Percentiles rank a stretch among this genome's conserved stretches.
These are phyloP conservation scores for Mycena maculata DNA, from an alignment of 768 basidiomycete genomes.

Conservation along the genomic window DNA sequence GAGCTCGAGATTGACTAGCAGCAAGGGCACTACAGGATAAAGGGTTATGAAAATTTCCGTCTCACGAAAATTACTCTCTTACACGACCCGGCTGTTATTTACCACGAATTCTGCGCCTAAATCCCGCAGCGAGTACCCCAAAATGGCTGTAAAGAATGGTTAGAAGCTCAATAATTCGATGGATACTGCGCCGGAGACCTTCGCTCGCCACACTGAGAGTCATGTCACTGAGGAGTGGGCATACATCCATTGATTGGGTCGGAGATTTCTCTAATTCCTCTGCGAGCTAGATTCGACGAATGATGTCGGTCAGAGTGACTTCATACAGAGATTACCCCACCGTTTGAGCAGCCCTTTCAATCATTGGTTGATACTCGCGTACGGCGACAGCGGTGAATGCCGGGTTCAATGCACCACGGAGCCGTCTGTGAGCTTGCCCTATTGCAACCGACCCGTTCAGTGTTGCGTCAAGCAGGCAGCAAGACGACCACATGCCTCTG, in stretches of 20 bases:
- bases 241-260: background rate
- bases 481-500: background rate
- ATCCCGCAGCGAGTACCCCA: background rate
- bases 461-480: background rate
- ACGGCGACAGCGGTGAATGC: slow-evolving; percentile 9
- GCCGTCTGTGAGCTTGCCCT: slow-evolving; percentile 2
- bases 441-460: background rate
- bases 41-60: no score
- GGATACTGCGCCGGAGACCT: background rate
- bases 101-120: background rate
- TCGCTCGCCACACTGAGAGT: background rate
- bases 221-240: background rate
- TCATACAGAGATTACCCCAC: background rate
- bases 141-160: background rate
- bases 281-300: background rate
- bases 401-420: slow-evolving; percentile 1
- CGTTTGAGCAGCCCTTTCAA: background rate
- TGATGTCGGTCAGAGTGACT: background rate
- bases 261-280: background rate
- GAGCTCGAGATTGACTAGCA: background rate
- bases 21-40: background rate
- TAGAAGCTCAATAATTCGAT: background rate
- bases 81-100: background rate
- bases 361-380: background rate
- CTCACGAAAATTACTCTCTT: background rate